phyloP scores from a whole-genome alignment of 1,284 basidiomycete genomes.

The Ceratobasidium sp. region DNA sequence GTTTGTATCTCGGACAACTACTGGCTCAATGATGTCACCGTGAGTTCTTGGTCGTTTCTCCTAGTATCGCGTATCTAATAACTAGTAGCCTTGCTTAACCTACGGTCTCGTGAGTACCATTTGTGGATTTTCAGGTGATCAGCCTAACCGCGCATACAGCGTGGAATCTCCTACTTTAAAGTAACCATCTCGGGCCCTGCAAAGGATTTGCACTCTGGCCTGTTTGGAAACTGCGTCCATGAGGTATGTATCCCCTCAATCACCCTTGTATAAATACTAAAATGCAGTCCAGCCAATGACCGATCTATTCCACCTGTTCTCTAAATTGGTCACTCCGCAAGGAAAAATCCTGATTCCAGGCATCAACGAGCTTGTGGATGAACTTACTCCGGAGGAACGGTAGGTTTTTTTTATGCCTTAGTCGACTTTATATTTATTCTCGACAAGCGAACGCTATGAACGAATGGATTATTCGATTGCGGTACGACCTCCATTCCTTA shows the following conservation, averaged over 20 bases:
- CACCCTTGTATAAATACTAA: slow-evolving; percentile 1
- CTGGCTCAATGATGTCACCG: slow-evolving; percentile 78
- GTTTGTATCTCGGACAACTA: slow-evolving; percentile 96
- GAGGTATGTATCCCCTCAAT: slow-evolving; percentile 54
- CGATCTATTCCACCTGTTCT: slow-evolving; percentile 77
- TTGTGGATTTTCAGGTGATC: not conserved
- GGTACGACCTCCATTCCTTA: not conserved
- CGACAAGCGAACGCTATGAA: slow-evolving; percentile 27
- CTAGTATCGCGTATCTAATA: not conserved
- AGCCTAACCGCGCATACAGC: slow-evolving; percentile 58
- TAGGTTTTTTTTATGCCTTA: slow-evolving; percentile 52
- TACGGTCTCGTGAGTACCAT: slow-evolving; percentile 61
- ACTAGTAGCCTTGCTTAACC: slow-evolving; percentile 62
- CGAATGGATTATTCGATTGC: slow-evolving; percentile 38
- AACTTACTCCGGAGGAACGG: slow-evolving; percentile 79
- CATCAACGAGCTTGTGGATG: slow-evolving; percentile 84
- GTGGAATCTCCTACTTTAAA: slow-evolving; percentile 90
- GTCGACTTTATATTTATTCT: too few relatives aligned
- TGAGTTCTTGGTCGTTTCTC: slow-evolving; percentile 33
- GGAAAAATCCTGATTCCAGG: slow-evolving; percentile 92
- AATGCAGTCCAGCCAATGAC: slow-evolving; percentile 65
- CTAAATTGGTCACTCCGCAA: slow-evolving; percentile 80
- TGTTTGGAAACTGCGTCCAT: slow-evolving; percentile 85
- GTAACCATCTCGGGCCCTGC: slow-evolving; percentile 82
- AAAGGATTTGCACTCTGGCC: slow-evolving; percentile 90